Percentiles rank a stretch among this genome's conserved stretches.
Evolutionary conservation across 1,139 yeast genomes (phyloP).

Genomic region (Blastobotrys persicus): DNA sequence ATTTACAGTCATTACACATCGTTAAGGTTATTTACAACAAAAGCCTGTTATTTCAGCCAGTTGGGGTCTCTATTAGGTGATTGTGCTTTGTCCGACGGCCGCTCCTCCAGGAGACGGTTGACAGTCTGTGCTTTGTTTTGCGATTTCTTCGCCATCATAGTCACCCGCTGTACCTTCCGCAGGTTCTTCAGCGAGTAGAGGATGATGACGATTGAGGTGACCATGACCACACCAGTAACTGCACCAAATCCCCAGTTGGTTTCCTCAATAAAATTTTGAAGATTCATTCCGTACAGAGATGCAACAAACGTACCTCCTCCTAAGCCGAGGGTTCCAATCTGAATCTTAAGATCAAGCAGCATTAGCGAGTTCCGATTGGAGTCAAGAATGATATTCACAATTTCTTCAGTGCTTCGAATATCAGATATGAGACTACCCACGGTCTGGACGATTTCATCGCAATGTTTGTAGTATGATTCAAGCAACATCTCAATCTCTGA

Average conservation of each 20-base stretch:
- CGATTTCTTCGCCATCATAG: conserved; percentile 50
- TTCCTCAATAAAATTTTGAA: conserved; percentile 88
- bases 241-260: conserved; percentile 62
- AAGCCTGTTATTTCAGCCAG: neutral
- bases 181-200: conserved; percentile 45
- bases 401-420: conserved; percentile 92
- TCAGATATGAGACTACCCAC: conserved; percentile 81
- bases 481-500: conserved; percentile 85
- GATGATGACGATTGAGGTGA: conserved; percentile 43
- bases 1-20: neutral
- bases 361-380: conserved; percentile 92
- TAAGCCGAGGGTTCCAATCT: conserved; percentile 84
- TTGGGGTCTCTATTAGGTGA: neutral
- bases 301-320: conserved; percentile 81
- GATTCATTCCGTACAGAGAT: conserved; percentile 94
- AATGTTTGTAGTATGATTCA: conserved; percentile 90
- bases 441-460: conserved; percentile 95
- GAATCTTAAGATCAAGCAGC: conserved; percentile 83
- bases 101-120: conserved; percentile 2
- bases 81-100: neutral
- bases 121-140: conserved; percentile 6
- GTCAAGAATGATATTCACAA: conserved; percentile 89
- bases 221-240: conserved; percentile 51
- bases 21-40: conserved; percentile 1
- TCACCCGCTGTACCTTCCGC: conserved; percentile 56